Base-by-base conservation (phyloP, 495 filamentous ascomycete genomes). In the Podospora conica region DNA sequence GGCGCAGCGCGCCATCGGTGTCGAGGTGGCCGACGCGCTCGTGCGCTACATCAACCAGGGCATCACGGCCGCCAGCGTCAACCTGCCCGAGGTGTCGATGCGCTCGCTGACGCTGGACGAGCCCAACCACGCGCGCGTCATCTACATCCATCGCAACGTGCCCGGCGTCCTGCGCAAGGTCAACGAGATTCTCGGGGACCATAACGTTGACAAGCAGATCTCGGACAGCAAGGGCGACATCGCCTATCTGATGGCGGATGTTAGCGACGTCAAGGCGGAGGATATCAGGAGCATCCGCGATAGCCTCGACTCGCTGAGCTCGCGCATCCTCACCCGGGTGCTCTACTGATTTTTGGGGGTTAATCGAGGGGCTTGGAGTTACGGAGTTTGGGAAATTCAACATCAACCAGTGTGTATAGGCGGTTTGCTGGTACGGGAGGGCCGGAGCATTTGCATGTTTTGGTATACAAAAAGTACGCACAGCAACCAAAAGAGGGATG, bases 181-280 rank as follows among this genome's bases (percentile, higher is more conserved):
- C 58, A 99, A 98, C 80, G 89, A 92, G 70, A 90, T 97, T 64
- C 86, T 98, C 66, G 91, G 87, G 18, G 88, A 95, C 64, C 93
- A 99, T 79, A 99, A 99, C 74, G 92, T 99, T 66, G 95, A 97
- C 75, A 97, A 97, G 81, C 96, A 99, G 76, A 97, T 93, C 80
- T 93, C 91, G 29, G 96, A 97, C 75, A 95, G 88, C 79, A 88
- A 90, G 81, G 95, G 92, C 69, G 94, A 97, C 77, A 84, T 93
- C 66, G 96, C 96, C 23, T 99, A 98, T 75, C 81, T 98, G 66
- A 97, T 99, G 95, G 95, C 96, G 22, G 96, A 99, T 80, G 90
- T 99, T 67, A 96, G 90, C 79, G 82, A 90, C 63, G 92, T 97
- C 70, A 87, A 90, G 71, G 78, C 83, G 12, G 81, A 81, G 23